Conservation (phyloP, 2,329 filamentous ascomycete genomes). For the Colletotrichum lupini region DNA sequence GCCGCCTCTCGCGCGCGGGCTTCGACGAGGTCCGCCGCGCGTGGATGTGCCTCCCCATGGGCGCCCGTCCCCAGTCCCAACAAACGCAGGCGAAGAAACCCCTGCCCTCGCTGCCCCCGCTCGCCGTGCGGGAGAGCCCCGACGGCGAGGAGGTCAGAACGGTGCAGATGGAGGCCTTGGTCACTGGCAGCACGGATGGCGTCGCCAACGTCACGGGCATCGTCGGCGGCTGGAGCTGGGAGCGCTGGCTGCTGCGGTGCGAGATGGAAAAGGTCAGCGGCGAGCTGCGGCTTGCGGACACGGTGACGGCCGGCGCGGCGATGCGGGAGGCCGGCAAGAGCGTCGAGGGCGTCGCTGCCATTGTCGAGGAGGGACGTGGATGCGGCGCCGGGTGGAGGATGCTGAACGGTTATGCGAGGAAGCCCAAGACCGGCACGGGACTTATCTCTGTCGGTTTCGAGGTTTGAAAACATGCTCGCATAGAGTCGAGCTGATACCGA, state of each 20-base stretch:
- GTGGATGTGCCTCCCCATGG: conserved; percentile 92
- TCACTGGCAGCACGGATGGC: conserved; percentile 72
- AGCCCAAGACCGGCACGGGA: conserved; percentile 58
- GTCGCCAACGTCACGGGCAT: conserved; percentile 83
- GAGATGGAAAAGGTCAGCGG: conserved; percentile 84
- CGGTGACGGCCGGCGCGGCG: conserved; percentile 60
- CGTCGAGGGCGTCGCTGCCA: conserved; percentile 68
- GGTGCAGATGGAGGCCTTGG: conserved; percentile 70
- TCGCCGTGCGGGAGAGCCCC: conserved; percentile 45
- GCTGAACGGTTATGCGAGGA: conserved; percentile 72
- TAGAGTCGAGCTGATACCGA: background rate
- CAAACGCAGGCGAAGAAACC: conserved; percentile 38
- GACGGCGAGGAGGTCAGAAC: conserved; percentile 55
- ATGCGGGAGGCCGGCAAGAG: conserved; percentile 68
- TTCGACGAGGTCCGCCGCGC: conserved; percentile 85
- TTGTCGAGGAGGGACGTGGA: conserved; percentile 72
- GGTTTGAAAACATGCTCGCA: background rate
- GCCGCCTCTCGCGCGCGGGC: conserved; percentile 77
- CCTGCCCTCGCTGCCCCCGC: conserved; percentile 24
- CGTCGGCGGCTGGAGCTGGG: conserved; percentile 91
- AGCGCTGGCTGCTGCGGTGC: conserved; percentile 92
- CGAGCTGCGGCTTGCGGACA: conserved; percentile 67
- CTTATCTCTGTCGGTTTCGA: conserved; percentile 45
- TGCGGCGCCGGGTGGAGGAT: conserved; percentile 70
- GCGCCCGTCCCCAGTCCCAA: conserved; percentile 59